phyloP scores from a whole-genome alignment of 2,329 filamentous ascomycete genomes.

The Trichophyton rubrum region DNA sequence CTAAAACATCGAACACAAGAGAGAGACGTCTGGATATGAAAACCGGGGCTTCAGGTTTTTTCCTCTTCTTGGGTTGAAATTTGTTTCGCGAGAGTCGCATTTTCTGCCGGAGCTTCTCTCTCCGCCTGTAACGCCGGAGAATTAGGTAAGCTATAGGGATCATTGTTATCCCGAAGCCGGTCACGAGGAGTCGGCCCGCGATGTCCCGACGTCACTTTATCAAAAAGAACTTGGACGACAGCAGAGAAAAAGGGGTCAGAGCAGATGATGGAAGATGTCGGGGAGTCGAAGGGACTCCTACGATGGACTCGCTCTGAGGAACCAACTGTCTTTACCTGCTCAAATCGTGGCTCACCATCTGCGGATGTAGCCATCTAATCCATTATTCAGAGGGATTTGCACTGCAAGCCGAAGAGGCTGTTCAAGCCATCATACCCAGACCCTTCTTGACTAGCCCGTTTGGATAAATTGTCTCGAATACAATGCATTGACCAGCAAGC shows the following conservation, averaged over 20 bases:
- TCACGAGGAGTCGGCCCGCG: not conserved
- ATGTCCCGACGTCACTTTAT: not conserved
- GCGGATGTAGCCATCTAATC: not conserved
- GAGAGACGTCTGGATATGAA: not conserved
- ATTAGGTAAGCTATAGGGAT: not conserved
- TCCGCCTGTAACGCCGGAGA: conserved; percentile 5
- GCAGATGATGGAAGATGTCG: not conserved
- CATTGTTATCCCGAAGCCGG: not conserved
- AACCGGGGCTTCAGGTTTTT: not conserved
- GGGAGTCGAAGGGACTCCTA: not conserved
- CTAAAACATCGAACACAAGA: not conserved
- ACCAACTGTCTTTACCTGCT: not conserved
- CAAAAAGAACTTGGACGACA: not conserved
- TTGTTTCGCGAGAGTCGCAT: not conserved
- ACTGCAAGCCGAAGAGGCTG: not conserved
- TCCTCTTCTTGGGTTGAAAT: not conserved
- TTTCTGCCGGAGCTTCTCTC: conserved; percentile 3
- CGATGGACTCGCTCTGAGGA: not conserved
- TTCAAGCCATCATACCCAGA: not conserved
- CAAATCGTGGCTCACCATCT: not conserved
- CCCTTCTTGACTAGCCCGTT: not conserved
- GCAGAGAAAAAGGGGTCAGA: not conserved
- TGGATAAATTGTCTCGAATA: not conserved
- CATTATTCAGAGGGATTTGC: not conserved
- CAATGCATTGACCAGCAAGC: not conserved